These are phyloP conservation scores for Tolypocladium pustulatum DNA, from an alignment of 2,329 filamentous ascomycete species.

Conservation along the genomic window DNA sequence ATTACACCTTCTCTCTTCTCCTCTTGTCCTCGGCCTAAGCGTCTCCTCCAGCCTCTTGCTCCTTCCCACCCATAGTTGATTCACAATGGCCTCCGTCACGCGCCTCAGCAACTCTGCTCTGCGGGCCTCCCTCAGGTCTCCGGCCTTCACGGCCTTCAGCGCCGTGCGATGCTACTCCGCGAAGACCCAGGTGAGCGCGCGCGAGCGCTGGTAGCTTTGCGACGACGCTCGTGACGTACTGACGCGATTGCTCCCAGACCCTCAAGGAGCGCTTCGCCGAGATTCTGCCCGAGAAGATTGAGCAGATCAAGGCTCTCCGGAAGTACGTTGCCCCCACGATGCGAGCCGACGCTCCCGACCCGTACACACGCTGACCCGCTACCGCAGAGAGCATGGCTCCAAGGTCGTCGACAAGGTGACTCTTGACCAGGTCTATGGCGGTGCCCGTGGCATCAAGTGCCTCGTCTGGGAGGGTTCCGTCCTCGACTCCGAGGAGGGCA, in stretches of 20 bases:
- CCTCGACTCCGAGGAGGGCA: constrained; percentile 96
- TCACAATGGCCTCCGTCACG: constrained; percentile 70
- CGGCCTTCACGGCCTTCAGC: constrained; percentile 67
- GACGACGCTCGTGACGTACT: background rate
- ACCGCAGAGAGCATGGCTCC: constrained; percentile 73
- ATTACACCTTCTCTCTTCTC: constrained; percentile 20
- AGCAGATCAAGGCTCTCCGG: constrained; percentile 97
- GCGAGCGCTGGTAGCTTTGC: background rate
- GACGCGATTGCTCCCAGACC: constrained; percentile 44
- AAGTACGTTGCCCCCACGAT: constrained; percentile 51
- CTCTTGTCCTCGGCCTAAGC: constrained; percentile 17
- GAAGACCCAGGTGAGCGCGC: constrained; percentile 65
- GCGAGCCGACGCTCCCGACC: background rate
- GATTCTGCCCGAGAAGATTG: constrained; percentile 89
- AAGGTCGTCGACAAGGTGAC: constrained; percentile 97
- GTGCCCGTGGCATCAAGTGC: constrained; percentile 97
- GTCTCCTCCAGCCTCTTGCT: constrained; percentile 14
- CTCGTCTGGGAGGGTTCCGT: constrained; percentile 99
- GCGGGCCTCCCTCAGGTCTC: constrained; percentile 61
- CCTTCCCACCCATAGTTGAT: constrained; percentile 16
- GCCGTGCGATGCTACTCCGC: constrained; percentile 85
- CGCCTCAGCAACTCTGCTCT: constrained; percentile 74
- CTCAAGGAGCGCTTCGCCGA: constrained; percentile 98
- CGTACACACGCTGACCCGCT: constrained; percentile 1
- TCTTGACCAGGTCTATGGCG: constrained; percentile 97